Evolutionary conservation across 2,329 filamentous ascomycete species (phyloP).

Genomic region (Penicillium aurantiogriseum): DNA sequence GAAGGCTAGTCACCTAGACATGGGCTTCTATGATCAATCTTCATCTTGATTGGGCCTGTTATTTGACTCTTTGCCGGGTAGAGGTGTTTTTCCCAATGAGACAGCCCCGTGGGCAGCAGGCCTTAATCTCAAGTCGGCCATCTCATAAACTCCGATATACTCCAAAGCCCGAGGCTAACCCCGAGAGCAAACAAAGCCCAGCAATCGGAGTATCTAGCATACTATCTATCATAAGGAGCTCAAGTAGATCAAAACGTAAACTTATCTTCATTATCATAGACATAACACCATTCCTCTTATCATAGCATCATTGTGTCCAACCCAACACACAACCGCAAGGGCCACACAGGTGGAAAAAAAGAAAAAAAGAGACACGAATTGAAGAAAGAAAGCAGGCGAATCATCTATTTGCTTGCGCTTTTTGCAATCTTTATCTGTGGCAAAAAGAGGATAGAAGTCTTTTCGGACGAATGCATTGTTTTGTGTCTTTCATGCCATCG

Average conservation of each 20-base stretch:
- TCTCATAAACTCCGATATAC: not conserved
- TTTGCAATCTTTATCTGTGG: conserved; percentile 11
- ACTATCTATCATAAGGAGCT: not conserved
- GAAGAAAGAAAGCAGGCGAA: conserved; percentile 6
- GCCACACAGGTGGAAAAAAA: conserved; percentile 11
- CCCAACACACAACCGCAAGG: conserved; percentile 6
- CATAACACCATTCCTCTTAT: conserved; percentile 26
- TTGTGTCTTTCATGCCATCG: conserved; percentile 17
- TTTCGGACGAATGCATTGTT: conserved; percentile 9
- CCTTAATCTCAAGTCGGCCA: not conserved
- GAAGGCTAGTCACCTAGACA: not conserved
- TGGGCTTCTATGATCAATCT: not conserved
- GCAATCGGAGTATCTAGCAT: not conserved
- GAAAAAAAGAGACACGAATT: conserved; percentile 10
- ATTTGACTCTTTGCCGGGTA: not conserved
- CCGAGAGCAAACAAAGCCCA: not conserved
- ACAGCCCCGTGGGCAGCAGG: not conserved
- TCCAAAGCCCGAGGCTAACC: not conserved
- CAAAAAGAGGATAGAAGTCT: conserved; percentile 1
- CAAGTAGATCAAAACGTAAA: conserved; percentile 10
- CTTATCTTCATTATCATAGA: conserved; percentile 28
- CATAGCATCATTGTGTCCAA: conserved; percentile 24
- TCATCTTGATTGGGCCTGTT: not conserved
- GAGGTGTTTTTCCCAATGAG: not conserved
- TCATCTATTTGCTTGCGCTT: conserved; percentile 10